These are phyloP conservation scores for Coix lacrymajobi DNA, from an alignment of 176 grass and related monocot species.

Conservation along the genomic window DNA sequence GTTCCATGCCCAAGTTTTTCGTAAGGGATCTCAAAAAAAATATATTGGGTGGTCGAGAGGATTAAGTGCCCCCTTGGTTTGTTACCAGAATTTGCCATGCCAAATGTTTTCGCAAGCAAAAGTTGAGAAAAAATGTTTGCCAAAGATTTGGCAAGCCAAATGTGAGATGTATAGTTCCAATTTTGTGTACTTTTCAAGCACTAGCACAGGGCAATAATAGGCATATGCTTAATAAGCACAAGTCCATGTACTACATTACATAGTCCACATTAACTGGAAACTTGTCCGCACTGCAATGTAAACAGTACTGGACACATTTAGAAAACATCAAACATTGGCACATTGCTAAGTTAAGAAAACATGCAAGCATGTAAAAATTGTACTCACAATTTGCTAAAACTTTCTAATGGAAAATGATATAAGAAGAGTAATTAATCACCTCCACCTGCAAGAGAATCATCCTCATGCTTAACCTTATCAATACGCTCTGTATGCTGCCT, in stretches of 20 bases:
- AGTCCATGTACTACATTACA: not conserved
- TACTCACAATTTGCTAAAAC: conserved; percentile 16
- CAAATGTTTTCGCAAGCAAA: not conserved
- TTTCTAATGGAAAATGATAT: conserved; percentile 1
- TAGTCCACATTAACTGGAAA: not conserved
- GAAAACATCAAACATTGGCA: not conserved
- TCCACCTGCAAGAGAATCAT: conserved; percentile 48
- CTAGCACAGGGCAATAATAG: not conserved
- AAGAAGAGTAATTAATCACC: conserved; percentile 43
- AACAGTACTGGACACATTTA: not conserved
- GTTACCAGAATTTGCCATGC: not conserved
- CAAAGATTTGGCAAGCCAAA: not conserved
- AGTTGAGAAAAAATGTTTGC: not conserved
- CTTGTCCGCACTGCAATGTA: not conserved
- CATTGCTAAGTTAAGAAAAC: not conserved
- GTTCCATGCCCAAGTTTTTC: not conserved
- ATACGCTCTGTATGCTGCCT: conserved; percentile 44
- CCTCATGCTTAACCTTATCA: conserved; percentile 65
- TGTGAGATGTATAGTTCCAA: not conserved
- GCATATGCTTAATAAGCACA: not conserved
- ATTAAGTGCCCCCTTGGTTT: not conserved
- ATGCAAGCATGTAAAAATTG: not conserved
- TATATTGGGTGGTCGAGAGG: not conserved
- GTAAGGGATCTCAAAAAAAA: not conserved
- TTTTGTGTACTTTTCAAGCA: not conserved